Percentiles rank a stretch among this genome's conserved stretches.
These are phyloP conservation scores for Tuber melanosporum DNA, from an alignment of 495 filamentous ascomycete species.

Conservation along the genomic window DNA sequence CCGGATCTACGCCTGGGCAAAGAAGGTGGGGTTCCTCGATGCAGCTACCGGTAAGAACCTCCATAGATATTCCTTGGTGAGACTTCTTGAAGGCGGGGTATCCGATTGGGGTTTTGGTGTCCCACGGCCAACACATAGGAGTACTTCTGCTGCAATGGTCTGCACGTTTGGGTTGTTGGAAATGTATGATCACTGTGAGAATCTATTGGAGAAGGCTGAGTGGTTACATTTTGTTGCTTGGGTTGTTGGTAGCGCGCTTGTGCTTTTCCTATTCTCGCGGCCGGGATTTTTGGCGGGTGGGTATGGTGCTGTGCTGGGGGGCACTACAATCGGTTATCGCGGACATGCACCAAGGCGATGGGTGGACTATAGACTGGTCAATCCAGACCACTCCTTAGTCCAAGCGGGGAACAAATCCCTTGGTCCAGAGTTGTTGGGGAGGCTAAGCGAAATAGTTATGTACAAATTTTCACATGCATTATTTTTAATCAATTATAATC, in stretches of 20 bases:
- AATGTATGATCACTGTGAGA: constrained; percentile 30
- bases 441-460: neutral
- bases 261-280: constrained; percentile 34
- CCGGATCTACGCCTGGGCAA: constrained; percentile 46
- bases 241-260: constrained; percentile 42
- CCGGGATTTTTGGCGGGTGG: constrained; percentile 16
- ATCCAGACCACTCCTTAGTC: constrained; percentile 48
- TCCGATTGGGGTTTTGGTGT: constrained; percentile 47
- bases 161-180: constrained; percentile 43
- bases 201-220: constrained; percentile 40
- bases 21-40: constrained; percentile 42
- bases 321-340: constrained; percentile 45
- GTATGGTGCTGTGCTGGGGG: constrained; percentile 39
- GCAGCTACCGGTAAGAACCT: constrained; percentile 40
- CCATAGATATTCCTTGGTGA: constrained; percentile 44
- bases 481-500: neutral
- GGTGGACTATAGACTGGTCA: constrained; percentile 45
- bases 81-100: constrained; percentile 34
- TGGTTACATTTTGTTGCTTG: constrained; percentile 32
- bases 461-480: neutral
- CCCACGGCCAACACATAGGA: constrained; percentile 39
- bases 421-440: neutral
- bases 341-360: constrained; percentile 24
- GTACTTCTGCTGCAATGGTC: constrained; percentile 45
- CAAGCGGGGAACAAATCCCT: constrained; percentile 44